Base-by-base conservation (phyloP, 352 stramenopile species). In the Pythium phragmitis region DNA sequence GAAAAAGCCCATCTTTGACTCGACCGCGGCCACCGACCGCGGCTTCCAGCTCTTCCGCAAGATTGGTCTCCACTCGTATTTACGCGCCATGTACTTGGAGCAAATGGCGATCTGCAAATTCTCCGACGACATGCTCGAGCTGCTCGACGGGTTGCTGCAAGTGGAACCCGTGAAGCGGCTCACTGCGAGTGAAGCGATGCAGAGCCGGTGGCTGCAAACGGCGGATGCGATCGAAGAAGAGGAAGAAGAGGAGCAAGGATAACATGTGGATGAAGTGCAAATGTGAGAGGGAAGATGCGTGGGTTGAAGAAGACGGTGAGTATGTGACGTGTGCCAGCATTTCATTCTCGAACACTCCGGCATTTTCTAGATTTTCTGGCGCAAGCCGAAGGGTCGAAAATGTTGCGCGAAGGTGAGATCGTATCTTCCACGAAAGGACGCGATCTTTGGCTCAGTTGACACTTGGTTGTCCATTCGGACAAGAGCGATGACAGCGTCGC, bases 71-170 rank as follows among this genome's bases (percentile, higher is more conserved):
- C 79, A 70, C 6, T 73, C 69, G 0, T 88, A 85, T 53, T 50
- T 88, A 48, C 80, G 81, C 46, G 72, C 74, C 7, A 87, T 88
- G 75, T 87, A 87, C 67, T 63, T 88, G 7, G 79, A 88, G 45
- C 79, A 88, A 51, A 81, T 70, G 4, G 77, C 77, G 13, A 72
- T 88, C 13, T 87, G 75, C 49, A 74, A 73, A 21, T 60, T 88
- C n/a, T 79, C 77, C 1, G 79, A 83, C 9, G 77, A 80, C 4
- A 68, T 89, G 43, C 56, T 97, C 14, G 77, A 84, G 39, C 69
- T 98, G 11, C 68, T 95, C 4, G 87, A 96, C 49, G 85, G 88
- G 1, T 72, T 98, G 42, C 72, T 98, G 5, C 78, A 89, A 23
- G 70, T 96, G 9, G 84, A 98, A 67, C 91, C 94, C 0, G 73